Evolutionary conservation across 495 filamentous ascomycete species (phyloP).

Genomic region (Aspergillus sparsus): DNA sequence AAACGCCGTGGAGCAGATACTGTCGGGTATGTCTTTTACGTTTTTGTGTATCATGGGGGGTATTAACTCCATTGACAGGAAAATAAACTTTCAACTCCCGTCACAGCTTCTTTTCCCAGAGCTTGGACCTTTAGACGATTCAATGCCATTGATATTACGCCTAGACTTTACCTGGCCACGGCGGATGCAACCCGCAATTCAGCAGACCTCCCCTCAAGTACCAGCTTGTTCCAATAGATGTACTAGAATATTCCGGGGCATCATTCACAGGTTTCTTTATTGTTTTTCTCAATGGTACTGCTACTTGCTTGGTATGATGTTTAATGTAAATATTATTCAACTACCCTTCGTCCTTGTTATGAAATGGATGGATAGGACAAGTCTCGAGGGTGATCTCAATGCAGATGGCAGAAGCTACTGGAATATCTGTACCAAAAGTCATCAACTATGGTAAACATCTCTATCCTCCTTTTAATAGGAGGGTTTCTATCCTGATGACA

Average conservation of each 20-base stretch:
- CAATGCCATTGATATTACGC: neutral
- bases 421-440: slow-evolving; percentile 42
- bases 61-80: no score
- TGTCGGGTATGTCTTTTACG: no score
- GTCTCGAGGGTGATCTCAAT: slow-evolving; percentile 41
- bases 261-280: slow-evolving; percentile 28
- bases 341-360: slow-evolving; percentile 38
- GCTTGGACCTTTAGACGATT: no score
- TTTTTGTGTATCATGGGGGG: no score
- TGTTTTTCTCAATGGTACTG: slow-evolving; percentile 34
- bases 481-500: slow-evolving; percentile 21
- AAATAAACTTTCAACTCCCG: no score
- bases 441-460: slow-evolving; percentile 44
- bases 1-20: no score
- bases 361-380: slow-evolving; percentile 46
- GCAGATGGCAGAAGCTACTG: slow-evolving; percentile 38
- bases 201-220: slow-evolving; percentile 1
- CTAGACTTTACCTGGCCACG: slow-evolving; percentile 12
- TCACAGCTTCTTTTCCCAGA: no score
- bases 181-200: neutral
- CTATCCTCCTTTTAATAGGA: slow-evolving; percentile 21
- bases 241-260: slow-evolving; percentile 19
- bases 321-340: slow-evolving; percentile 28
- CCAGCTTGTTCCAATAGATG: neutral
- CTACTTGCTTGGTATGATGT: slow-evolving; percentile 23